phyloP scores from a whole-genome alignment of 2,329 filamentous ascomycete genomes.

The Exophiala alcalophila region DNA sequence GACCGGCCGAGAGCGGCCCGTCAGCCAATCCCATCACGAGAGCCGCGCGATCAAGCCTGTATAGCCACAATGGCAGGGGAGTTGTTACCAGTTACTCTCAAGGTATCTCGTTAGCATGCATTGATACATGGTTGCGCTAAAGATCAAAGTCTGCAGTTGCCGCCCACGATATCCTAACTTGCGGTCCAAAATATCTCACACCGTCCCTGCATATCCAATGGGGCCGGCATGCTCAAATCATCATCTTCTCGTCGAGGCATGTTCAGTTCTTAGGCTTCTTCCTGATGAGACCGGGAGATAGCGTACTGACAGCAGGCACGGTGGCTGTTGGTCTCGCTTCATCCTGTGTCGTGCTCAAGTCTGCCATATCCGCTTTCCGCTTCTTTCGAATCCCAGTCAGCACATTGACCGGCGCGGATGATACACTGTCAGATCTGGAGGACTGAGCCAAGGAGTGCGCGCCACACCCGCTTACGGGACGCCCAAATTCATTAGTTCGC shows the following conservation, averaged over 20 bases:
- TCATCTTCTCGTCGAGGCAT: background rate
- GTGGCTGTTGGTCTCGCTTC: background rate
- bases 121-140: too few relatives aligned
- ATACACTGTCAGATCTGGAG: background rate
- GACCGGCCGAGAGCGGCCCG: background rate
- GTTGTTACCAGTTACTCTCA: too few relatives aligned
- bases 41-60: conserved; percentile 1
- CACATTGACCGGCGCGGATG: conserved; percentile 20
- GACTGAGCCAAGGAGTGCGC: conserved; percentile 7
- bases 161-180: conserved; percentile 9
- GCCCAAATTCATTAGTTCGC: conserved; percentile 18
- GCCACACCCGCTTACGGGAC: conserved; percentile 11
- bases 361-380: conserved; percentile 23
- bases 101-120: too few relatives aligned
- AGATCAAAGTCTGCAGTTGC: conserved; percentile 1
- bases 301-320: conserved; percentile 4
- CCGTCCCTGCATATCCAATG: conserved; percentile 11
- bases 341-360: background rate
- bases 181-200: background rate
- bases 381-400: conserved; percentile 28
- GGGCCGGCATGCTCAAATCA: background rate
- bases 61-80: conserved; percentile 14
- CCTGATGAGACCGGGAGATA: conserved; percentile 22
- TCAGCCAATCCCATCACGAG: conserved; percentile 10
- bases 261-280: conserved; percentile 28